phyloP scores from a whole-genome alignment of 495 filamentous ascomycete genomes.

The Podospora australis region DNA sequence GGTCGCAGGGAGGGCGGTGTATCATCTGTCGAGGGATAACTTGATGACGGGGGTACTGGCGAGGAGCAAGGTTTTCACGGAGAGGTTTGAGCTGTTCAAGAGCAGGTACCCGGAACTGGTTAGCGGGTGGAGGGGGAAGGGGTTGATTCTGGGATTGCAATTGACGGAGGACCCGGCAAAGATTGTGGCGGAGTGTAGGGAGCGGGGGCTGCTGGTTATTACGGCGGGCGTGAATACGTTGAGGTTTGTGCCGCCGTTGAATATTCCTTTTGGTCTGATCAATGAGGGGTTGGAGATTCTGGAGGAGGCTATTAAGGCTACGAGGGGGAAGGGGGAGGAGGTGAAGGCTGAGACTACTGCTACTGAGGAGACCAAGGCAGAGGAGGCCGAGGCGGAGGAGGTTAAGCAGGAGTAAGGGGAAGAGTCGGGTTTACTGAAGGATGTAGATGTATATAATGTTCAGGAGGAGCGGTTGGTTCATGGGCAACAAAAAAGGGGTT shows the following conservation, averaged over 20 bases:
- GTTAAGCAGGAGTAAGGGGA: too few species aligned
- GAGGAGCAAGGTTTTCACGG: conserved; percentile 59
- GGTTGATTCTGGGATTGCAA: conserved; percentile 81
- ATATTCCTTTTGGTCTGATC: conserved; percentile 71
- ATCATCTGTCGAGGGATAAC: conserved; percentile 57
- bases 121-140: conserved; percentile 71
- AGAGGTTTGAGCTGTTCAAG: conserved; percentile 57
- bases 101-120: conserved; percentile 64
- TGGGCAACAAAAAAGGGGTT: too few species aligned
- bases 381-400: too few species aligned
- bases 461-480: too few species aligned
- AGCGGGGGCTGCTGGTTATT: conserved; percentile 84
- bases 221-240: conserved; percentile 86
- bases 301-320: conserved; percentile 60
- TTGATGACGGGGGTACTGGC: conserved; percentile 57
- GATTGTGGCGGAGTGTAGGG: conserved; percentile 76
- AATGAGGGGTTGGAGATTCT: conserved; percentile 66
- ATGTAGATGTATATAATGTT: too few species aligned
- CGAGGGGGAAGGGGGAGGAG: conserved; percentile 8
- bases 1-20: conserved; percentile 75
- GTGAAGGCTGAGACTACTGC: too few species aligned
- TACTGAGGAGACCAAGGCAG: too few species aligned
- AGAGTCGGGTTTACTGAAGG: too few species aligned
- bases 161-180: conserved; percentile 60
- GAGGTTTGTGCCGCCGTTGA: conserved; percentile 77